These are phyloP conservation scores for Emydomyces testavorans DNA, from an alignment of 2,329 filamentous ascomycete genomes.

Conservation along the genomic window DNA sequence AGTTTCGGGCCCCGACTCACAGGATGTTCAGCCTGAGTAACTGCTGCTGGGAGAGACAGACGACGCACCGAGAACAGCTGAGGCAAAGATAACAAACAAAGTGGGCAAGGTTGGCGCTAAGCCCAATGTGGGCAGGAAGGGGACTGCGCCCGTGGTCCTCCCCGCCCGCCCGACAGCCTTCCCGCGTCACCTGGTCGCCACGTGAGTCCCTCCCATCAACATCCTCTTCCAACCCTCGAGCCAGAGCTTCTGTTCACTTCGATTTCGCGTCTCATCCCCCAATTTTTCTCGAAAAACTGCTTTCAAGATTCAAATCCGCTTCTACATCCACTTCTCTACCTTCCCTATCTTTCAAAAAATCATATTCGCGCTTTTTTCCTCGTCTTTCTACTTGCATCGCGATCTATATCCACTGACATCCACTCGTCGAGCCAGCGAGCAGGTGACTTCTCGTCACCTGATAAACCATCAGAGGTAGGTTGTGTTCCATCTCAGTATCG, in stretches of 20 bases:
- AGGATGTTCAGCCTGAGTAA: no score
- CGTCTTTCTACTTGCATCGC: slow-evolving; percentile 6
- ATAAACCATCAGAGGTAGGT: slow-evolving; percentile 16
- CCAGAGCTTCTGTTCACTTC: slow-evolving; percentile 13
- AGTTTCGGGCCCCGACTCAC: no score
- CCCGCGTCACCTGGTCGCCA: slow-evolving; percentile 12
- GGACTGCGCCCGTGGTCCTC: not conserved
- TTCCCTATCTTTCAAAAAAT: not conserved
- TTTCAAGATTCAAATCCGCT: not conserved
- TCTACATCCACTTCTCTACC: not conserved
- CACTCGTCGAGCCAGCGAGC: slow-evolving; percentile 11
- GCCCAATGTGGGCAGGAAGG: not conserved
- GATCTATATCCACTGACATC: slow-evolving; percentile 16
- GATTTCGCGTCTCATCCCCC: slow-evolving; percentile 16
- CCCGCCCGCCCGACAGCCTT: slow-evolving; percentile 6
- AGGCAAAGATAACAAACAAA: not conserved
- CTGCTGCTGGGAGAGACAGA: no score
- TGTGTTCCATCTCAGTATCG: slow-evolving; percentile 10
- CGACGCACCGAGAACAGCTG: no score
- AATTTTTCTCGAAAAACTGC: slow-evolving; percentile 4
- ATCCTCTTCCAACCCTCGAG: not conserved
- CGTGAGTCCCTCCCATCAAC: slow-evolving; percentile 13
- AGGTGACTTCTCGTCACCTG: slow-evolving; percentile 19
- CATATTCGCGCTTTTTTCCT: slow-evolving; percentile 3
- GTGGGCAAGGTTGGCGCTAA: no score